These are phyloP conservation scores for Debaryomyces subglobosus DNA, from an alignment of 1,139 yeast species.

Conservation along the genomic window DNA sequence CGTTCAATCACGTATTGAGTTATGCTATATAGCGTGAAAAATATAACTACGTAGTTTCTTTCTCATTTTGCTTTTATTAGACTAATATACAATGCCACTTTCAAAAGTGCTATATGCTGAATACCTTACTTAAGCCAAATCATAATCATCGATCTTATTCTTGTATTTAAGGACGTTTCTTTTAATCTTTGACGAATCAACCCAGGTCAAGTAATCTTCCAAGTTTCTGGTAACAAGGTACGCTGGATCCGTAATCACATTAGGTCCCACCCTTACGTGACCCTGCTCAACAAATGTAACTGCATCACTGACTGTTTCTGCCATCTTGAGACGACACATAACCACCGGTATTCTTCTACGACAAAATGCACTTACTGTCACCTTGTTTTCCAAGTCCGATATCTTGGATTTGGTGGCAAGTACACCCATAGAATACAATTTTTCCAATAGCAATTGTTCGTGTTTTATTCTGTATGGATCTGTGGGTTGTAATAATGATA, in stretches of 20 bases:
- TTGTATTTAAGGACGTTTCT: conserved; percentile 85
- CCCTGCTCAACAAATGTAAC: conserved; percentile 95
- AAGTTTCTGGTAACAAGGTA: conserved; percentile 86
- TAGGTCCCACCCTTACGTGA: conserved; percentile 96
- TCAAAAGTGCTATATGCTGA: not conserved
- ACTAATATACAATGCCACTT: conserved; percentile 7
- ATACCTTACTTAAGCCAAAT: conserved; percentile 44
- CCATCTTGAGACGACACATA: conserved; percentile 94
- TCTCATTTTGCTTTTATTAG: conserved; percentile 7
- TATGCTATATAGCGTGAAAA: not conserved
- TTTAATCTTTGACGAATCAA: conserved; percentile 90
- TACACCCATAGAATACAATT: conserved; percentile 85
- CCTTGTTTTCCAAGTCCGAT: conserved; percentile 88
- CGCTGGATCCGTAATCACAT: conserved; percentile 94
- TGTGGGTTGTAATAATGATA: conserved; percentile 79
- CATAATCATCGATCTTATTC: conserved; percentile 82
- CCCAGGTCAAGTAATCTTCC: conserved; percentile 99
- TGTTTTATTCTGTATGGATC: conserved; percentile 88
- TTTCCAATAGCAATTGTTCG: conserved; percentile 83
- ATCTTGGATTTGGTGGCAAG: conserved; percentile 83
- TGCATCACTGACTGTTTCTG: conserved; percentile 86
- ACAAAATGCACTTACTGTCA: conserved; percentile 90
- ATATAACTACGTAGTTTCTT: not conserved
- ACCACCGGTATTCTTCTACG: conserved; percentile 92
- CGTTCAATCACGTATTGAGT: not conserved